Evolutionary conservation across 371 early-diverging fungal species (phyloP).

Genomic region (Racocetra persica): DNA sequence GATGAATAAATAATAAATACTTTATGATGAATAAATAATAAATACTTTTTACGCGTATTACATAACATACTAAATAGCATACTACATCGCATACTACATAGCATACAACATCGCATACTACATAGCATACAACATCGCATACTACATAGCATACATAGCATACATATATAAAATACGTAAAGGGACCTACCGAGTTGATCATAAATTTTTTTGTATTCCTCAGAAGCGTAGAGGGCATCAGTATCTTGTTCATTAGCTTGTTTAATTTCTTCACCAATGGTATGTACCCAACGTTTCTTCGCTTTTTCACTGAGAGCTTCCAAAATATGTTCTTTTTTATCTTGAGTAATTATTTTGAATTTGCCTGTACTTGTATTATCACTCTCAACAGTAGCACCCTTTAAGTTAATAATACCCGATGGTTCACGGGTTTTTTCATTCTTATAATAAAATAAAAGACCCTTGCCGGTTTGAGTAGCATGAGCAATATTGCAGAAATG

Average conservation of each 20-base stretch:
- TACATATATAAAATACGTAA: background rate
- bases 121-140: background rate
- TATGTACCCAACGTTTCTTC: slow-evolving; percentile 52
- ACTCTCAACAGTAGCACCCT: slow-evolving; percentile 50
- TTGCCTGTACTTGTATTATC: slow-evolving; percentile 45
- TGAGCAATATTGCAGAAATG: slow-evolving; percentile 54
- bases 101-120: background rate
- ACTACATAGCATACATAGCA: background rate
- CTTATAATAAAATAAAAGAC: slow-evolving; percentile 55
- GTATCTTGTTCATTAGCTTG: slow-evolving; percentile 47
- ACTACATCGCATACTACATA: too few relatives aligned
- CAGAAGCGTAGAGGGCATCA: slow-evolving; percentile 43
- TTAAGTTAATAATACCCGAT: slow-evolving; percentile 56
- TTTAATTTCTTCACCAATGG: slow-evolving; percentile 48
- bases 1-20: too few relatives aligned
- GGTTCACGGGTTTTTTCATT: slow-evolving; percentile 49
- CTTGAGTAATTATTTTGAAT: slow-evolving; percentile 50
- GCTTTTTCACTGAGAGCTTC: slow-evolving; percentile 51
- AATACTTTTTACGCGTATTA: too few relatives aligned
- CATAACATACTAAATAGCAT: too few relatives aligned
- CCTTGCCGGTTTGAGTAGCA: slow-evolving; percentile 54
- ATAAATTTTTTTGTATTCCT: slow-evolving; percentile 51
- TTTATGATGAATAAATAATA: too few relatives aligned
- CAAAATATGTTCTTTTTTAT: slow-evolving; percentile 51
- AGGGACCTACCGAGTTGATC: slow-evolving; percentile 49